Evolutionary conservation across 2,329 filamentous ascomycete species (phyloP).

Genomic region (Fusarium tricinctum): DNA sequence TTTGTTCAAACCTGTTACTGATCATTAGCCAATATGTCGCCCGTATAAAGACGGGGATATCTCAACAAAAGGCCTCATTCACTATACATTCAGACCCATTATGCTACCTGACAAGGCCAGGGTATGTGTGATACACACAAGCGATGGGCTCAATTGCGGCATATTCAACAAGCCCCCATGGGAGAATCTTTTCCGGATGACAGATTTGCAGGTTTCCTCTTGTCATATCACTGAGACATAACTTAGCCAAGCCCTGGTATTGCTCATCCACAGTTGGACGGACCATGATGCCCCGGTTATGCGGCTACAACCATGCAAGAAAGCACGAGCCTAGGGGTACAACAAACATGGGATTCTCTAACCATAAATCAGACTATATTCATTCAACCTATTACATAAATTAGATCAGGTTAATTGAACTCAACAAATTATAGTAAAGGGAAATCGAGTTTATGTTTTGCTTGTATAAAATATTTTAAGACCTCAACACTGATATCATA

Average conservation of each 20-base stretch:
- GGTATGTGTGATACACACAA: slow-evolving; percentile 33
- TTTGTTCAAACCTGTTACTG: background rate
- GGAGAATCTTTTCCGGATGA: slow-evolving; percentile 25
- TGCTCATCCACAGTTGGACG: slow-evolving; percentile 22
- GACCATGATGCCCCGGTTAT: slow-evolving; percentile 38
- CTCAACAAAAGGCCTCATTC: slow-evolving; percentile 20
- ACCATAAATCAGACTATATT: no score
- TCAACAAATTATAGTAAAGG: no score
- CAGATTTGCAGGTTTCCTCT: slow-evolving; percentile 9
- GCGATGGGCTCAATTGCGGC: slow-evolving; percentile 31
- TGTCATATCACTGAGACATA: slow-evolving; percentile 44
- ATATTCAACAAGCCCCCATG: slow-evolving; percentile 31
- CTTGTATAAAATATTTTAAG: no score
- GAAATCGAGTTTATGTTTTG: no score
- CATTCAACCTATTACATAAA: no score
- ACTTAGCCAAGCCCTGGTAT: slow-evolving; percentile 39
- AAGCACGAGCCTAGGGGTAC: slow-evolving; percentile 8
- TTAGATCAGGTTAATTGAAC: no score
- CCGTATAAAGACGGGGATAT: slow-evolving; percentile 2
- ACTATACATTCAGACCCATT: slow-evolving; percentile 13
- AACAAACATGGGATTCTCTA: no score
- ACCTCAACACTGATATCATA: no score
- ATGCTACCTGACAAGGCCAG: slow-evolving; percentile 27
- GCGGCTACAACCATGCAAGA: slow-evolving; percentile 42
- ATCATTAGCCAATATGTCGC: background rate